Conservation (phyloP, 2,329 filamentous ascomycete genomes). For the Lecanosticta acicola region DNA sequence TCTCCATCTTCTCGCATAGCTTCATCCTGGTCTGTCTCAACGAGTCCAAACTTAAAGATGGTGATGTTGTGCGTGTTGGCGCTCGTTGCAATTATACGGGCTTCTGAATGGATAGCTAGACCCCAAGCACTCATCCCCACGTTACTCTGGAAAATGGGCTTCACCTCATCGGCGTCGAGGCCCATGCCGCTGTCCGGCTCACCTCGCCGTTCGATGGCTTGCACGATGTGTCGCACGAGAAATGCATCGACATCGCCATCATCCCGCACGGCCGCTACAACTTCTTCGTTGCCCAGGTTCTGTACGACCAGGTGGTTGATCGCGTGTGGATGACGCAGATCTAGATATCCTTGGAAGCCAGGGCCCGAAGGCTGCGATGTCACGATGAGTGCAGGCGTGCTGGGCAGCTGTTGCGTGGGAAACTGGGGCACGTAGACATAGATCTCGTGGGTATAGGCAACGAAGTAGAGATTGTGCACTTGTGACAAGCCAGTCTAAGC, state of each 20-base stretch:
- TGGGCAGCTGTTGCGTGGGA: constrained; percentile 37
- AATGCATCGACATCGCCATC: constrained; percentile 51
- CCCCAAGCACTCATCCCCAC: constrained; percentile 84
- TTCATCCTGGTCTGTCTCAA: constrained; percentile 27
- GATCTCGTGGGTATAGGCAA: constrained; percentile 38
- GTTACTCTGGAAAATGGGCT: constrained; percentile 66
- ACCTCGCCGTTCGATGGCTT: constrained; percentile 33
- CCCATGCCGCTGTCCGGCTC: constrained; percentile 22
- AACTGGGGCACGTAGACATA: constrained; percentile 42
- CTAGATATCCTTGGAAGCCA: constrained; percentile 31
- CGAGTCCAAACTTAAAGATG: constrained; percentile 55
- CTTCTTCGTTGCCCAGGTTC: constrained; percentile 42
- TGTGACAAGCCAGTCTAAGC: constrained; percentile 42
- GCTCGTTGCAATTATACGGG: constrained; percentile 80
- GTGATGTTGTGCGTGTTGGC: constrained; percentile 62
- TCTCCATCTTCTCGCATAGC: constrained; percentile 9
- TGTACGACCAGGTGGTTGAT: constrained; percentile 43
- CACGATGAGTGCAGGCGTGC: constrained; percentile 35
- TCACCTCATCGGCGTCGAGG: constrained; percentile 40
- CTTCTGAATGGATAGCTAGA: constrained; percentile 70
- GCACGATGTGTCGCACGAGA: constrained; percentile 31
- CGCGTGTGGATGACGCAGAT: constrained; percentile 36
- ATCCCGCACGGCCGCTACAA: constrained; percentile 51
- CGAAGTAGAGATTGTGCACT: constrained; percentile 44
- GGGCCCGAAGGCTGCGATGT: constrained; percentile 34